These are phyloP conservation scores for Pseudopediastrum boryanum DNA, from an alignment of 139 green algal genomes.

Conservation along the genomic window DNA sequence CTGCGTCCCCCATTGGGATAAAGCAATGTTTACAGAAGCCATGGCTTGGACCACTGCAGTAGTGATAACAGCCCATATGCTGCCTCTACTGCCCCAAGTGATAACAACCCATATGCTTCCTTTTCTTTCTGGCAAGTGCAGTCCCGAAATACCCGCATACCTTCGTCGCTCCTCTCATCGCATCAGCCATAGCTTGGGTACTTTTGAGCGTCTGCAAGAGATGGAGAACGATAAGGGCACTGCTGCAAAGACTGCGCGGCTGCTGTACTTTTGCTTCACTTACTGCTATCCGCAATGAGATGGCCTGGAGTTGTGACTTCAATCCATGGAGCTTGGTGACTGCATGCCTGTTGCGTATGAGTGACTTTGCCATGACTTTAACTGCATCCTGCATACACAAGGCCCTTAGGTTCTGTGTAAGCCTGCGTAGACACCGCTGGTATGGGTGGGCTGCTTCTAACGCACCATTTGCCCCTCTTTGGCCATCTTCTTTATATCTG, in stretches of 20 bases:
- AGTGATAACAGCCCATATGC: too few species aligned
- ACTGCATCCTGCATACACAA: constrained; percentile 85
- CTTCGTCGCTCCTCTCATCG: constrained; percentile 96
- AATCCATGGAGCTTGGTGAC: constrained; percentile 97
- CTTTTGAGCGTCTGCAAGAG: constrained; percentile 92
- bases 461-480: constrained; percentile 95
- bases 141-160: constrained; percentile 41
- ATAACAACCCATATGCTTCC: too few species aligned
- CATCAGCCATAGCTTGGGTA: constrained; percentile 96
- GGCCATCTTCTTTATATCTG: constrained; percentile 98
- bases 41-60: too few species aligned
- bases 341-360: constrained; percentile 96
- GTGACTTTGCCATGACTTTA: constrained; percentile 97
- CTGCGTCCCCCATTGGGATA: too few species aligned
- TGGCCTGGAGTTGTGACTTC: constrained; percentile 96
- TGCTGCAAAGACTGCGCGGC: not conserved
- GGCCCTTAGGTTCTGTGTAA: not conserved
- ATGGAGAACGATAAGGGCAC: not conserved
- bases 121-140: too few species aligned
- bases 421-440: not conserved
- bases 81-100: too few species aligned
- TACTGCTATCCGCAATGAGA: constrained; percentile 93
- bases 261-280: constrained; percentile 8
- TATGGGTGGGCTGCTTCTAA: not conserved
- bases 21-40: too few species aligned